A percentile compares a stretch with the other conserved stretches of the same genome.
phyloP scores from a whole-genome alignment of 331 rosid genomes.

The Quercus tomentella region DNA sequence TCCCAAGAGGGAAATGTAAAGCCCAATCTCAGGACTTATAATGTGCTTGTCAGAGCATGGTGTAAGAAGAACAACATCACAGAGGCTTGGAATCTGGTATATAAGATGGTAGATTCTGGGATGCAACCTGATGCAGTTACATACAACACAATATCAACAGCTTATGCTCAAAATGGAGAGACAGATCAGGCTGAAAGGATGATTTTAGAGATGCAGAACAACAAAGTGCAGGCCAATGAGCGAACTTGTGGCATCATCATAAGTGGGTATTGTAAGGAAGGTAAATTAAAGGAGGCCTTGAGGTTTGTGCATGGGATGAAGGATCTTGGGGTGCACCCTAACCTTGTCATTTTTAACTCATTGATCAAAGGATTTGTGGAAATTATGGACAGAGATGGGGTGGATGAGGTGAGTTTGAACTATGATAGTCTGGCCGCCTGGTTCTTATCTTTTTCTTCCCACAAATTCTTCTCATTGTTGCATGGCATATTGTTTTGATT shows the following conservation, averaged over 20 bases:
- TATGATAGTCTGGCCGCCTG: background rate
- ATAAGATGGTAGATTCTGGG: constrained; percentile 47
- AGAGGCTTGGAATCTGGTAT: constrained; percentile 62
- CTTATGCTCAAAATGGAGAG: constrained; percentile 59
- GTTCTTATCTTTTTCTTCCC: background rate
- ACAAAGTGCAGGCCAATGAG: constrained; percentile 49
- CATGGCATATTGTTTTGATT: background rate
- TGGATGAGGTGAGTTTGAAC: constrained; percentile 47
- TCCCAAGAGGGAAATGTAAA: constrained; percentile 39
- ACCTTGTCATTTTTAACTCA: constrained; percentile 49
- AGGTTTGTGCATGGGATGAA: constrained; percentile 49
- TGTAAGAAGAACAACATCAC: constrained; percentile 38
- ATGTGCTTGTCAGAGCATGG: constrained; percentile 64
- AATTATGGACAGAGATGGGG: constrained; percentile 64
- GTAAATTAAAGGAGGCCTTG: constrained; percentile 54
- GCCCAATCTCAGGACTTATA: constrained; percentile 69
- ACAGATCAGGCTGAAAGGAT: constrained; percentile 50
- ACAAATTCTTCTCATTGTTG: background rate
- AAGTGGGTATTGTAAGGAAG: constrained; percentile 65
- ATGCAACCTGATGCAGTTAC: constrained; percentile 60
- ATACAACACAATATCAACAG: constrained; percentile 62
- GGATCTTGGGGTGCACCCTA: constrained; percentile 51
- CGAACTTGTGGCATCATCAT: constrained; percentile 52
- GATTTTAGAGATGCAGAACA: constrained; percentile 59
- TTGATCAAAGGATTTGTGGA: constrained; percentile 60